Evolutionary conservation across 257 asterid genomes (phyloP).

Genomic region (Jasminum sambac): DNA sequence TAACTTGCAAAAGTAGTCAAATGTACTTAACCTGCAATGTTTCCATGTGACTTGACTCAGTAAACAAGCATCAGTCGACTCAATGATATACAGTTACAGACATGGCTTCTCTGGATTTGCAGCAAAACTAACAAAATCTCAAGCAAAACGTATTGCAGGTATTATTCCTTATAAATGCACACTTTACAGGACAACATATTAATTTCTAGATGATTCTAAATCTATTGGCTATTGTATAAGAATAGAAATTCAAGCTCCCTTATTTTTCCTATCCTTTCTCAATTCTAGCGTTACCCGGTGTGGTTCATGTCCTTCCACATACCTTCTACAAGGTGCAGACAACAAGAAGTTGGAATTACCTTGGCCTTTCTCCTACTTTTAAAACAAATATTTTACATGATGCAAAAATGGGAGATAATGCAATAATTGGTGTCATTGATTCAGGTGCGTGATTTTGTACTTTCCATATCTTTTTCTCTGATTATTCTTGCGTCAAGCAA

Average conservation of each 20-base stretch:
- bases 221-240: not conserved
- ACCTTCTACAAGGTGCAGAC: slow-evolving; percentile 45
- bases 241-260: not conserved
- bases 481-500: not conserved
- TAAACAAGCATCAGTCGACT: slow-evolving; percentile 36
- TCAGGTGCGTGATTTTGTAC: slow-evolving; percentile 32
- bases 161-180: not conserved
- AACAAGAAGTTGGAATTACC: slow-evolving; percentile 68
- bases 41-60: slow-evolving; percentile 20
- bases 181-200: not conserved
- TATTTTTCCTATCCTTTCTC: not conserved
- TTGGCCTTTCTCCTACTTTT: slow-evolving; percentile 40
- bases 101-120: slow-evolving; percentile 68
- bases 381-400: slow-evolving; percentile 32
- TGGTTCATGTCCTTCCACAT: slow-evolving; percentile 44
- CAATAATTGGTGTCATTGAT: slow-evolving; percentile 52
- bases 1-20: not conserved
- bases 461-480: not conserved
- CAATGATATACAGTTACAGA: slow-evolving; percentile 54
- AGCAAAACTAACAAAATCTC: slow-evolving; percentile 43
- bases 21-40: not conserved
- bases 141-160: slow-evolving; percentile 38
- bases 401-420: slow-evolving; percentile 50
- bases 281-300: slow-evolving; percentile 45
- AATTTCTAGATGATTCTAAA: too few species aligned